Evolutionary conservation across 2,329 filamentous ascomycete species (phyloP), one percentile per base, ranked within the genome.

Genomic region (Fusarium chaquense): DNA sequence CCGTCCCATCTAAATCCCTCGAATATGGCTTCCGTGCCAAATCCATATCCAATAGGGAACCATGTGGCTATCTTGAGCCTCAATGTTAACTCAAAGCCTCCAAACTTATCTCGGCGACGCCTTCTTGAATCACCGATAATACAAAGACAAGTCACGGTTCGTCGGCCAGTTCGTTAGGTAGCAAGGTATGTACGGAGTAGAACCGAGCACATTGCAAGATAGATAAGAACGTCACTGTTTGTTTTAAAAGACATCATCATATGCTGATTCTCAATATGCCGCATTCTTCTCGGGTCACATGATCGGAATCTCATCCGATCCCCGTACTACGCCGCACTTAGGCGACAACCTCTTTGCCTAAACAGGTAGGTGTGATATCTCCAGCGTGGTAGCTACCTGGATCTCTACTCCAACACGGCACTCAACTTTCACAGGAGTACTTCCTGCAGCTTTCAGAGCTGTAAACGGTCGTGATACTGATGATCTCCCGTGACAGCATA

Each of bases 381-480:
- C 20, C 38, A 5, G 18, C 22, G 13, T 43, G 8, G 45, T 28
- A 41, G 47, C 11, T 18, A 30, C 33, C 15, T 24, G 3, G 10
- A n/a, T 40, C 12, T 30, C 43, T 36, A 11, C 24, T n/a, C 35
- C 6, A 22, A 41, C 28, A 26, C 24, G 16, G 16, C n/a, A 20
- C 24, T 46, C 44, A 22, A 20, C 16, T 40, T 60, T 18, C 26
- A 24, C 18, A 24, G 33, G n/a, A 20, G 6, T 30, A 18, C 18
- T 30, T 16, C 13, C n/a, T 52, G 36, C 24, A 35, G 74, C 75
- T 8, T 73, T 71, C 3, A 76, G 40, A 30, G 91, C 83, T 13
- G 91, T 13, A 38, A 52, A n/a, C 89, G 0, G 89, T 89, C 65
- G 89, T 49, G 0, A 92, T 85, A 74, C 89, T 91, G 15, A 89